Base-by-base conservation (phyloP, 345 rosid genomes). In the Tarenaya hassleriana region DNA sequence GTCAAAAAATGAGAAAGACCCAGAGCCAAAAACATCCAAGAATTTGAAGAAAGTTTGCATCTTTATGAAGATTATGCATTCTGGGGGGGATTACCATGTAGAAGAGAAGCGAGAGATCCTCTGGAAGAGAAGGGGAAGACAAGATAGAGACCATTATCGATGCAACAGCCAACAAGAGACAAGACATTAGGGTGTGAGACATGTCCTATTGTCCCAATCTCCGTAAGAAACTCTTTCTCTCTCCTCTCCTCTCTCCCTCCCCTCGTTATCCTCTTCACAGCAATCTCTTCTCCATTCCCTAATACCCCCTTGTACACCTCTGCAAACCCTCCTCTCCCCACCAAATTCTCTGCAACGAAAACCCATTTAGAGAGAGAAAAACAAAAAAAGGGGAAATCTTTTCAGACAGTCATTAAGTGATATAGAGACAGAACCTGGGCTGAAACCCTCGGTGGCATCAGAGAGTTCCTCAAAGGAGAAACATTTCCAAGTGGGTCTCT, bases 191-290 rank as follows among this genome's bases (percentile, higher is more conserved):
- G 88, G 52, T 92, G 96, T 16, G 60, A 77, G 7, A 78, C 98
- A 72, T 92, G 98, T 17, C 96, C 94, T 1, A 92, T 81, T 4
- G 96, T 88, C 21, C 98, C 96, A 58, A 88, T 92, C 74, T 92
- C 98, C 41, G 83, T 83, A 54, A 92, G 66, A 55, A 92, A 92
- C 37, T 88, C 95, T 66, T 81, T 88, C 68, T 76, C 94, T 75
- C 83, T 92, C 54, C 98, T 81, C 62, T 88, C 98, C 34, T 92
- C 70, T 66, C 64, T 58, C 12, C 73, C 73, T 56, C 73, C 75
- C 70, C 73, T 81, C 21, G 90, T 81, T 41, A 92, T 69, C 64
- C 84, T 81, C 63, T 92, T 92, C 70, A 92, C 86, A 3, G 96
- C 96, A 53, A 92, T 77, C 21, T 81, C 88, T 20, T 79, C 88